These are phyloP conservation scores for Dipodascus geniculatus DNA, from an alignment of 805 yeast genomes.

Conservation along the genomic window DNA sequence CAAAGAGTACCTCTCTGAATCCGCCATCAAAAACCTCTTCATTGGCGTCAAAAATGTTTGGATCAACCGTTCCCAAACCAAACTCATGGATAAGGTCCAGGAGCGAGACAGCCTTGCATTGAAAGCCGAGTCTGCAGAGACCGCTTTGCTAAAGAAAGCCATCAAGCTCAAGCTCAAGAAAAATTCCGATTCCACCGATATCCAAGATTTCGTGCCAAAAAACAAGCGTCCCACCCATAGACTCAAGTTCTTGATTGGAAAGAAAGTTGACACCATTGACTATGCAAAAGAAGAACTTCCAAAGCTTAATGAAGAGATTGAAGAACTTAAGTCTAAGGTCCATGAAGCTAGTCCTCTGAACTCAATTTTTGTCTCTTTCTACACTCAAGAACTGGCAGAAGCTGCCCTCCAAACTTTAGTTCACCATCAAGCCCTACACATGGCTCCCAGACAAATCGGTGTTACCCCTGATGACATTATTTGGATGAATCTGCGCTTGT, in stretches of 20 bases:
- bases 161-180: constrained; percentile 54
- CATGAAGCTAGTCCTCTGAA: constrained; percentile 51
- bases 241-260: constrained; percentile 57
- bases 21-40: constrained; percentile 61
- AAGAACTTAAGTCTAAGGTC: constrained; percentile 38
- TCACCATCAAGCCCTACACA: constrained; percentile 32
- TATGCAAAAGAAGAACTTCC: constrained; percentile 58
- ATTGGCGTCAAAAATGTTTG: constrained; percentile 75
- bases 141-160: constrained; percentile 45
- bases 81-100: constrained; percentile 43
- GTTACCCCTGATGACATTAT: constrained; percentile 70
- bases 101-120: constrained; percentile 48
- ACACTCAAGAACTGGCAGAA: constrained; percentile 78
- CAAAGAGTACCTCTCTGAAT: constrained; percentile 55
- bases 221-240: constrained; percentile 81
- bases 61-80: constrained; percentile 54
- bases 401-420: constrained; percentile 70
- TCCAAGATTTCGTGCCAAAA: constrained; percentile 39
- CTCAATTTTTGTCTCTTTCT: constrained; percentile 72
- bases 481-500: constrained; percentile 65
- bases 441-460: constrained; percentile 42
- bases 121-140: constrained; percentile 58
- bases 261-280: constrained; percentile 76
- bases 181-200: constrained; percentile 34
- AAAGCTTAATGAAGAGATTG: constrained; percentile 57